phyloP scores from a whole-genome alignment of 139 green algal genomes.

The Mesotaenium endlicherianum region DNA sequence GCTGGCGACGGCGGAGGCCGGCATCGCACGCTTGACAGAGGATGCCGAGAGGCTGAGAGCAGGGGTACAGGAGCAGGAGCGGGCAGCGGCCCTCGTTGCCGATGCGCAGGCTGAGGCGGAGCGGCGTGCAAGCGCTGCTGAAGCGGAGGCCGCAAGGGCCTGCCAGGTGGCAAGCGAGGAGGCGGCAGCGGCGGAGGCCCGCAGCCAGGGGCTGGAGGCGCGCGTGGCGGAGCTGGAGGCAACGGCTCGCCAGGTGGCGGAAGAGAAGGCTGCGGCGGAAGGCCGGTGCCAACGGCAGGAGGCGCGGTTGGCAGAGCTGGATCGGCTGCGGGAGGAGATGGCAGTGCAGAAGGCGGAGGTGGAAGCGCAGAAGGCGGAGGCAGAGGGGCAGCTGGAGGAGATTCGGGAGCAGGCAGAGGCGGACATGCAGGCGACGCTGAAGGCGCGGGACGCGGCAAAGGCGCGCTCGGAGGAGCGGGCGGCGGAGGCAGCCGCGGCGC shows the following conservation, averaged over 20 bases:
- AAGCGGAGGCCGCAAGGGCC: not conserved
- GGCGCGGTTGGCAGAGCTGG: too few relatives aligned
- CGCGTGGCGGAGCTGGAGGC: not conserved
- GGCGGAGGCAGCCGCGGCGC: not conserved
- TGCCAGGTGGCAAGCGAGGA: not conserved
- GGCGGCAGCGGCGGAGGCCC: not conserved
- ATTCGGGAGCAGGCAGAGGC: conserved; percentile 1
- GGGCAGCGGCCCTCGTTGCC: too few relatives aligned
- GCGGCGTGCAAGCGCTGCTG: not conserved
- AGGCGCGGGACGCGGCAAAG: not conserved
- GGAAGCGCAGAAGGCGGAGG: not conserved
- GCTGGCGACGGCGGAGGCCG: too few relatives aligned
- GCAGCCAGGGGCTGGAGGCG: too few relatives aligned
- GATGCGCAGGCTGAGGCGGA: not conserved
- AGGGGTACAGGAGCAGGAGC: too few relatives aligned
- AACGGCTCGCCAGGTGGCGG: too few relatives aligned
- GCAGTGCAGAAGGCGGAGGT: conserved; percentile 16
- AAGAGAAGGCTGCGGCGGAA: too few relatives aligned
- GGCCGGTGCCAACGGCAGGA: too few relatives aligned
- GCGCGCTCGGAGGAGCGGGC: not conserved
- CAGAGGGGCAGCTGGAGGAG: not conserved
- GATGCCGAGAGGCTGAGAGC: too few relatives aligned
- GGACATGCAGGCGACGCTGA: not conserved
- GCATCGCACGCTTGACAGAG: too few relatives aligned
- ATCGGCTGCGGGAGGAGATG: not conserved